Evolutionary conservation across 2,329 filamentous ascomycete genomes (phyloP), one percentile per base, ranked within the genome.

Genomic region (Penicillium sp.): DNA sequence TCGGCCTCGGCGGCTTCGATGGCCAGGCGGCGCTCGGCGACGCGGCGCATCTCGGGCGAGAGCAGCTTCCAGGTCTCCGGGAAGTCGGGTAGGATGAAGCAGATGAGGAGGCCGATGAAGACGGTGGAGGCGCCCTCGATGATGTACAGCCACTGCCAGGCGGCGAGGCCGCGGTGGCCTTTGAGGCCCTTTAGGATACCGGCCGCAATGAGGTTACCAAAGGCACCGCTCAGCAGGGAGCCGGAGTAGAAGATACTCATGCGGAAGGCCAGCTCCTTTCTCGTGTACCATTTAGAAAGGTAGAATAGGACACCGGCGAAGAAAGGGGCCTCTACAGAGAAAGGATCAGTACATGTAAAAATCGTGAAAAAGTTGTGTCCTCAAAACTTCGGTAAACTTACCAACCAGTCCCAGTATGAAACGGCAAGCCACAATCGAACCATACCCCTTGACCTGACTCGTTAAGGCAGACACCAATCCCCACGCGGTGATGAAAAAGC

Each of bases 281-380:
- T 80, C 1, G 81, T 85, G 63, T 84, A 85, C 81, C 82, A 84
- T 61, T 78, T 80, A 6, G 77, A 80, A 8, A 83, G 74, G 58
- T 81, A 81, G 69, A 81, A 82, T 12, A 83, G 68, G 8, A 79
- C 76, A 7, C 80, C 81, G 12, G 81, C 69, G 65, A 79, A 77
- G 61, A 76, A 80, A 1, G 81, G 78, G 0, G 81, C 82, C 67
- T 83, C 69, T 70, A 14, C 6, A 37, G 11, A 41, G 12, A 8
- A 22, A 10, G 17, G 15, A 42, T 58, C 48, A 55, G 35, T 42
- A 15, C 25, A 22, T n/a, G 20, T 10, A 25, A n/a, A 2, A 8
- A 22, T 45, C 5, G 11, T 10, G 42, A 8, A 42, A 42, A 20
- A 3, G 5, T 2, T 22, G 8, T 7, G 20, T 20, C 5, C 6